These are phyloP conservation scores for Aspergillus sp. DNA, from an alignment of 2,329 filamentous ascomycete genomes.

Conservation along the genomic window DNA sequence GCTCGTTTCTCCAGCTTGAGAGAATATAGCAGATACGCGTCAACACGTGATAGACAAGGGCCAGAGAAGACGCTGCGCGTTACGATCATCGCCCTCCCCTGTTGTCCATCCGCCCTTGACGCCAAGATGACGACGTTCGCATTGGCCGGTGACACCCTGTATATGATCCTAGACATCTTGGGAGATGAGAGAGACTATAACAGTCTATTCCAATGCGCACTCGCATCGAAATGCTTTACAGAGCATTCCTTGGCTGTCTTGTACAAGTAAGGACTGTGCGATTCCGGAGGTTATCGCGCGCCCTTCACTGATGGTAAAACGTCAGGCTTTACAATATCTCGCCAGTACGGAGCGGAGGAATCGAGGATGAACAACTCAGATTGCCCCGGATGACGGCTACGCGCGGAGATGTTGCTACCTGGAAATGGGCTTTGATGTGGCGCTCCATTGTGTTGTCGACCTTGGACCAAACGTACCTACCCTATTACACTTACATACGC, in stretches of 20 bases:
- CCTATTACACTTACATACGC: slow-evolving; percentile 68
- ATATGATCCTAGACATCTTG: slow-evolving; percentile 25
- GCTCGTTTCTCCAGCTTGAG: no score
- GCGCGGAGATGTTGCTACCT: slow-evolving; percentile 44
- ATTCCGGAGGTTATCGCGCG: background rate
- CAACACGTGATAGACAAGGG: background rate
- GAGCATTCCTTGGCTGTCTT: slow-evolving; percentile 21
- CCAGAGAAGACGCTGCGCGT: background rate
- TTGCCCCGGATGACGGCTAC: slow-evolving; percentile 20
- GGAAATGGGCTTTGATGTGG: slow-evolving; percentile 65
- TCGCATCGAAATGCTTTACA: slow-evolving; percentile 21
- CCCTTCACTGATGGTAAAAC: slow-evolving; percentile 4
- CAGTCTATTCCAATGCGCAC: slow-evolving; percentile 26
- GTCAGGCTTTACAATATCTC: slow-evolving; percentile 49
- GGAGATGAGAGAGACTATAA: slow-evolving; percentile 24
- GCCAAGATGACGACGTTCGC: slow-evolving; percentile 17
- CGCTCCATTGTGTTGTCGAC: slow-evolving; percentile 66
- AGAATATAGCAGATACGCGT: no score
- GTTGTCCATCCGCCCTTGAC: background rate
- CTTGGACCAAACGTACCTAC: slow-evolving; percentile 59
- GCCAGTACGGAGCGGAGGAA: slow-evolving; percentile 43
- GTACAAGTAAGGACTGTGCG: slow-evolving; percentile 21
- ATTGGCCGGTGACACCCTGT: slow-evolving; percentile 24
- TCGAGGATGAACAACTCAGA: slow-evolving; percentile 43
- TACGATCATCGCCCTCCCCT: background rate